Percentiles rank a stretch among this genome's conserved stretches.
These are phyloP conservation scores for Tulasnella sp. DNA, from an alignment of 768 basidiomycete species.

Conservation along the genomic window DNA sequence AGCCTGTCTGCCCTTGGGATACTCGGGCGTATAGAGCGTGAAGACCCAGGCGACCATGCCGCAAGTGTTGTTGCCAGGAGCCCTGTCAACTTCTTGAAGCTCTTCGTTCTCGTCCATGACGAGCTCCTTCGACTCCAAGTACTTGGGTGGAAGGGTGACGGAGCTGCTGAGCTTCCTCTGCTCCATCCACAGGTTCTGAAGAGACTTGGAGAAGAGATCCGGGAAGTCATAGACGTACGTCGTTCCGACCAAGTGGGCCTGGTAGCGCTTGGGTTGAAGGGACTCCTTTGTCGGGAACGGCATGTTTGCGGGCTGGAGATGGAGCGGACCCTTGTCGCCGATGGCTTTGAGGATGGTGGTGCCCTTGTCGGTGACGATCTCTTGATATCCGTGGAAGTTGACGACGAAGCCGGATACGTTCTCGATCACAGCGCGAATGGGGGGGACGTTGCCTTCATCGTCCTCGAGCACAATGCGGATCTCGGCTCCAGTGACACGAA, in stretches of 20 bases:
- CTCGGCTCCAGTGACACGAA: conserved; percentile 97
- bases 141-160: conserved; percentile 67
- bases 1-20: conserved; percentile 76
- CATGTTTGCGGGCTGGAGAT: conserved; percentile 90
- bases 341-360: conserved; percentile 96
- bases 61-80: conserved; percentile 89
- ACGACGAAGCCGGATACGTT: conserved; percentile 99
- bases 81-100: conserved; percentile 83
- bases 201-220: conserved; percentile 94
- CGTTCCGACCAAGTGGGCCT: conserved; percentile 96
- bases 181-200: conserved; percentile 88
- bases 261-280: conserved; percentile 96
- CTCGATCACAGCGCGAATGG: conserved; percentile 96
- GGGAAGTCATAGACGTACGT: conserved; percentile 99
- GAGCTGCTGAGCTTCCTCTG: conserved; percentile 61
- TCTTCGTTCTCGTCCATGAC: conserved; percentile 92
- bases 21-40: conserved; percentile 88
- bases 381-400: conserved; percentile 97
- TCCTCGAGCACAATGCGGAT: conserved; percentile 95
- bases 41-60: conserved; percentile 99
- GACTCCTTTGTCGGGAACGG: conserved; percentile 97
- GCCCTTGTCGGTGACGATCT: conserved; percentile 94
- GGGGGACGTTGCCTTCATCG: conserved; percentile 87
- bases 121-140: conserved; percentile 82
- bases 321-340: conserved; percentile 93